Evolutionary conservation across 306 rosid species (phyloP), one percentile per base, ranked within the genome.

Genomic region (Lotus japonicus): DNA sequence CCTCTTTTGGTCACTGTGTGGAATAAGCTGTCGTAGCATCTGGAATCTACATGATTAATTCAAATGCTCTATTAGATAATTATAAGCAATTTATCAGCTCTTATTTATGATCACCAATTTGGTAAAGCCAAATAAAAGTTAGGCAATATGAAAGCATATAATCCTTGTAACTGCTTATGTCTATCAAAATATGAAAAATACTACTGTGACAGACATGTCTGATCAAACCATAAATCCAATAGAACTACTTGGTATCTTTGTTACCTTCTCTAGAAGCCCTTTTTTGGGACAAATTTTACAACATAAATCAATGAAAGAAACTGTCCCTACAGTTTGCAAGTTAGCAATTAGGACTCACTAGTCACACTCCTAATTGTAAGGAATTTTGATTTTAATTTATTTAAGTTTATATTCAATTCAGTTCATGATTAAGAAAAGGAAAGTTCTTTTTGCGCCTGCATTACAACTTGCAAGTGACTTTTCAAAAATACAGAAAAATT

Each of bases 1-100:
- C 80, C 97, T 95, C 84, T 91, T 95, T 79, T 95, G 99, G 78
- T 91, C 99, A 73, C 92, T 84, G 75, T 84, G 92, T 53, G 99
- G 99, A 82, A 95, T 91, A 76, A 95, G 85, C 66, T 86, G 95
- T 68, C 97, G 81, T 80, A 95, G 76, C 96, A 80, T 95, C 78
- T 88, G 99, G 82, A 95, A 91, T 78, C 99, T 95, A 85, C 81
- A 78, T 39, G 43, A 53, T 28, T 28, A 67, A 65, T 45, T 72
- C 58, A 45, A 14, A 68, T 41, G 43, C 64, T 41, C 64, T 14
- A 62, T 74, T 48, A 53, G 66, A 71, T 46, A 3, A 71, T 61
- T 57, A 60, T 46, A 39, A 35, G 33, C 42, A 72, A 64, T 33
- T 72, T 39, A 28, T 26, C 50, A 46, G 7, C 51, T 42, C 44